phyloP scores from a whole-genome alignment of 805 yeast genomes.

The Scheffersomyces ergatensis region DNA sequence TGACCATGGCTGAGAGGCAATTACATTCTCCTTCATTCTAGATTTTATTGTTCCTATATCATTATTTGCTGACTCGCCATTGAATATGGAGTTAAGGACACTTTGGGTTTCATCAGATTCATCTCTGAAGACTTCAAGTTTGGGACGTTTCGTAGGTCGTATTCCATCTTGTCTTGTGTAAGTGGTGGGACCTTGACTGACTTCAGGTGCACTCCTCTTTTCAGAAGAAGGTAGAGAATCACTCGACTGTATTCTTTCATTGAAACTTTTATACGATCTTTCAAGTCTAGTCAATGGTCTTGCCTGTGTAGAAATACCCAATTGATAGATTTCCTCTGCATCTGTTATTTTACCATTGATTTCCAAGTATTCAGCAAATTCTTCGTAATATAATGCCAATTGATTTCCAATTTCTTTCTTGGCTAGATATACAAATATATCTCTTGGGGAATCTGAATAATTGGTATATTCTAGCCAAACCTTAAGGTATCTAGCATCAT shows the following conservation, averaged over 20 bases:
- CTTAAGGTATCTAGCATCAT: slow-evolving; percentile 77
- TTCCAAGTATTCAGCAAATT: slow-evolving; percentile 67
- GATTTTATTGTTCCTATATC: slow-evolving; percentile 47
- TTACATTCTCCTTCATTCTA: slow-evolving; percentile 63
- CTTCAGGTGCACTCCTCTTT: background rate
- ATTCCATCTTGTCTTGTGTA: slow-evolving; percentile 14
- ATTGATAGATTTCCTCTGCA: slow-evolving; percentile 57
- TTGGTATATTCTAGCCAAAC: slow-evolving; percentile 80
- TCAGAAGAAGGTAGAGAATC: background rate
- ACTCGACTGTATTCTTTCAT: slow-evolving; percentile 25
- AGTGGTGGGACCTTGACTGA: background rate
- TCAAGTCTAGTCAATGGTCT: slow-evolving; percentile 51
- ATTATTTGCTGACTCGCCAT: slow-evolving; percentile 35
- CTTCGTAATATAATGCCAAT: slow-evolving; percentile 74
- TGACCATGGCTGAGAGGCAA: slow-evolving; percentile 56
- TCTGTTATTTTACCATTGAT: slow-evolving; percentile 42
- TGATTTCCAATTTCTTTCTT: slow-evolving; percentile 67
- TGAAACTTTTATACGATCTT: slow-evolving; percentile 42
- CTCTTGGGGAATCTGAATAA: slow-evolving; percentile 66
- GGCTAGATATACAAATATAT: slow-evolving; percentile 67
- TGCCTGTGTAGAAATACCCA: slow-evolving; percentile 61
- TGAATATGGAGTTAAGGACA: slow-evolving; percentile 21
- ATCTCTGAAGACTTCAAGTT: slow-evolving; percentile 44
- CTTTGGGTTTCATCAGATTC: slow-evolving; percentile 10
- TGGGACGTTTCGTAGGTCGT: slow-evolving; percentile 19